phyloP scores from a whole-genome alignment of 257 asterid species.

The Eucommia ulmoides region DNA sequence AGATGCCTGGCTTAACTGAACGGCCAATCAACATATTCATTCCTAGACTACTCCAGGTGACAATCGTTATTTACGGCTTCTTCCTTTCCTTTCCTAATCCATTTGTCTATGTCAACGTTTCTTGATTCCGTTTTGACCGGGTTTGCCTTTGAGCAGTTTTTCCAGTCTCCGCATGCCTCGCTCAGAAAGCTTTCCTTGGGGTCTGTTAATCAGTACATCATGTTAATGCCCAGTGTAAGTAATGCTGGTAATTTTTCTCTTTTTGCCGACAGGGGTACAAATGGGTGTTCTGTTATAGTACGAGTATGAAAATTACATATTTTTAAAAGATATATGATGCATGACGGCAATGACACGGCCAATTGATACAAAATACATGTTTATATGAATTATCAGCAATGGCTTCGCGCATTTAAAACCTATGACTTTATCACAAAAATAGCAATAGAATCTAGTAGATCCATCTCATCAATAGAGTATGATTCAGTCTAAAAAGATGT shows the following conservation, averaged over 20 bases:
- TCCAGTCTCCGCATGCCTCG: slow-evolving; percentile 72
- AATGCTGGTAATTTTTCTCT: slow-evolving; percentile 8
- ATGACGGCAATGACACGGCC: no score
- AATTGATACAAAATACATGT: no score
- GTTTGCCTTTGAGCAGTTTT: slow-evolving; percentile 47
- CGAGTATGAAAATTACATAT: no score
- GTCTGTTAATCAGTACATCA: slow-evolving; percentile 83
- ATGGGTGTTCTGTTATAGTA: no score
- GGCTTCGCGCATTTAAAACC: no score
- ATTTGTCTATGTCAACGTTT: slow-evolving; percentile 3
- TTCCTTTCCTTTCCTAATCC: background rate
- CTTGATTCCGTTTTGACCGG: slow-evolving; percentile 1
- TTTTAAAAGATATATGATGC: no score
- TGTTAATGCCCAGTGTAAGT: slow-evolving; percentile 93
- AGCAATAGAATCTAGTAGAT: no score
- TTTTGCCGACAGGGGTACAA: no score
- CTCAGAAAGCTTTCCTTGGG: slow-evolving; percentile 77
- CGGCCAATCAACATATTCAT: slow-evolving; percentile 76
- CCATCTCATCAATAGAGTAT: no score
- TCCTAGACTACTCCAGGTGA: slow-evolving; percentile 85
- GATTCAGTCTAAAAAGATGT: no score
- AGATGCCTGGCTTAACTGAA: slow-evolving; percentile 69
- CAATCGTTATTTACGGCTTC: background rate
- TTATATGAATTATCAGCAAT: no score
- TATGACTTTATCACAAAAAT: no score